Base-by-base conservation (phyloP, 306 rosid genomes). In the Trifolium repens region DNA sequence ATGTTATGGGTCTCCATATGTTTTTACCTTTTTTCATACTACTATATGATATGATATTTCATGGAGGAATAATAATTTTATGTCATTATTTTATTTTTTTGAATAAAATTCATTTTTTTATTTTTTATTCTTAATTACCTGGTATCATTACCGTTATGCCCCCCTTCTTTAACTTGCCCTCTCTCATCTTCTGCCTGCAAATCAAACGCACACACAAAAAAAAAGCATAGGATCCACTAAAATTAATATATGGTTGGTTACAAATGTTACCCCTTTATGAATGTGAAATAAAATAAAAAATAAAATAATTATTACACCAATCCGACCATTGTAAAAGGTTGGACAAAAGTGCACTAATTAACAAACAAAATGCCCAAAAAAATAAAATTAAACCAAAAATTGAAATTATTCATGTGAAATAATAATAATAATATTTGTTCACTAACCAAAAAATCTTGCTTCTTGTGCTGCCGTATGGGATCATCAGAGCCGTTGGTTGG, bases 341-440 rank as follows among this genome's bases (percentile, higher is more conserved):
- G 47, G 64, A 80, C 79, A 76, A 40, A 84, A 82, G 83, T 91
- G 96, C 96, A 90, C 86, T 63, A 78, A 78, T 67, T 54, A 15
- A 72, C 34, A 70, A 43, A 66, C 44, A 11, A 60, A 62, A 71
- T 42, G 3, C 32, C 61, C 7, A 34, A 75, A 34, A 17, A 14
- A 42, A 3, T 3, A 39, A 39, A 11, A 7, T 7, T 7, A 65
- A 32, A 50, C 2, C 24, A 50, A 69, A 83, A 84, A 76, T 50
- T 57, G 17, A 44, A 55, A 37, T n/a, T 26, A 27, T 50, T 53
- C 22, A 52, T 42, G 77, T 32, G 16, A 64, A 15, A 47, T 37
- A 24, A 50, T 15, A 50, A n/a, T n/a, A 7, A 50, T 15, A 50
- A n/a, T n/a, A 7, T 50, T 50, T 10, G 62, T 73, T 67, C 44